These are phyloP conservation scores for Trichoderma koningii DNA, from an alignment of 2,329 filamentous ascomycete genomes.

Conservation along the genomic window DNA sequence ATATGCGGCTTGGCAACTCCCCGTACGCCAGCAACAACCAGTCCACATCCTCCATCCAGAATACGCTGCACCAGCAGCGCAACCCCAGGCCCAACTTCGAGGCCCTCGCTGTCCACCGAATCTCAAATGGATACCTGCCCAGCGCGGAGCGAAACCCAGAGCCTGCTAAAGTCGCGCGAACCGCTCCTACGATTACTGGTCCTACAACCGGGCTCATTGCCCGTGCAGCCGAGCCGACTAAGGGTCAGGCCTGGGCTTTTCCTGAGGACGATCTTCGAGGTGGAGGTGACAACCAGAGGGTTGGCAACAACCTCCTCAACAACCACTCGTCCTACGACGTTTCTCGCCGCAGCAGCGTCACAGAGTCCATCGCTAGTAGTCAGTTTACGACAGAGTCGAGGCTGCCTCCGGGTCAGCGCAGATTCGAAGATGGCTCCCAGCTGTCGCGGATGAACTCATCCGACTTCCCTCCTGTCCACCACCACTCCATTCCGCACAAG, in stretches of 20 bases:
- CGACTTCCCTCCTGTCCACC: constrained; percentile 65
- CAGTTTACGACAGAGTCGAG: constrained; percentile 75
- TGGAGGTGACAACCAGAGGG: constrained; percentile 46
- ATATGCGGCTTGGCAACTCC: constrained; percentile 66
- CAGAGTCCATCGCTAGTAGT: constrained; percentile 77
- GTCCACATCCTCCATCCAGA: constrained; percentile 74
- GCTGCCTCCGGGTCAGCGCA: constrained; percentile 69
- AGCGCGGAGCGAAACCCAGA: constrained; percentile 61
- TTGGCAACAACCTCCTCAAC: constrained; percentile 36
- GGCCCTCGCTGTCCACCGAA: constrained; percentile 56
- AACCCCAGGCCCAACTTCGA: constrained; percentile 59
- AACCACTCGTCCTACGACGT: constrained; percentile 51
- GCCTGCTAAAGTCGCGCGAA: constrained; percentile 56
- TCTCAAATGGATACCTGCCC: constrained; percentile 67
- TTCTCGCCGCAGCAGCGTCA: constrained; percentile 73
- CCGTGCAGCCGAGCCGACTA: constrained; percentile 74
- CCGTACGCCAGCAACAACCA: constrained; percentile 78
- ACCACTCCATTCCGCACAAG: constrained; percentile 75
- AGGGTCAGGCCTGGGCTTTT: constrained; percentile 83
- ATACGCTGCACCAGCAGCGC: constrained; percentile 67
- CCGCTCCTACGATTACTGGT: constrained; percentile 75
- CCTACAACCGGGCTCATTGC: constrained; percentile 66
- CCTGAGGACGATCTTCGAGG: constrained; percentile 69
- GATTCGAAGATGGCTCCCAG: constrained; percentile 66
- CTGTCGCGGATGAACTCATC: constrained; percentile 51